Evolutionary conservation across 1,139 yeast genomes (phyloP), one percentile per base, ranked within the genome.

Genomic region (Candida frijolesensis): DNA sequence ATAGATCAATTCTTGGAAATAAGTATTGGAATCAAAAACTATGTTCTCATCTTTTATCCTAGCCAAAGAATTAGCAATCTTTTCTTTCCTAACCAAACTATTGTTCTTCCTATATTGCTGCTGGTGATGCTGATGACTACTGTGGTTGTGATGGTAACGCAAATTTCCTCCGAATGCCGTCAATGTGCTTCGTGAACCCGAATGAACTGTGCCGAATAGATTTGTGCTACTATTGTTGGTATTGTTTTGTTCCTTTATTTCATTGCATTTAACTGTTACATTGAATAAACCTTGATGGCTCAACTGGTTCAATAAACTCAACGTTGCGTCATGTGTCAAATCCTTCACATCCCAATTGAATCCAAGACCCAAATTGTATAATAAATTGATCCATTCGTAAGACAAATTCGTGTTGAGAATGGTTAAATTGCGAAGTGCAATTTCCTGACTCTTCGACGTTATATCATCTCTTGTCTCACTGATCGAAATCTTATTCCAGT

Each of bases 401-500:
- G 74, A 60, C 16, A 74, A 53, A 14, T 58, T 54, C 1, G 56
- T 56, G 50, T 68, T 68, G 27, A 75, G 55, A 2, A 76, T 59
- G 1, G 70, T 60, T 29, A 74, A 59, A 51, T 71, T 74, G 42
- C 71, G 66, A 1, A 75, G 45, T 2, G 74, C 44, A 8, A 76
- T 53, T 52, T 74, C 80, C 44, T 61, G 64, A 10, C 56, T 57
- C 30, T 43, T 38, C 6, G 44, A 51, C 33, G 46, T 37, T 14
- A 49, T 47, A 7, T 54, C 55, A 2, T 54, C 57, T 12, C 44
- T 42, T 33, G 64, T 67, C 45, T 60, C 58, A 2, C 79, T 78
- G 32, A 76, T 62, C 48, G 72, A 71, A 0, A 75, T 47, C 51
- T 75, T 76, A 55, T 74, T 70, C 79, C 79, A 76, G 4, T 56